Conservation (phyloP, 2,329 filamentous ascomycete species). For the Sporothrix schenckii region DNA sequence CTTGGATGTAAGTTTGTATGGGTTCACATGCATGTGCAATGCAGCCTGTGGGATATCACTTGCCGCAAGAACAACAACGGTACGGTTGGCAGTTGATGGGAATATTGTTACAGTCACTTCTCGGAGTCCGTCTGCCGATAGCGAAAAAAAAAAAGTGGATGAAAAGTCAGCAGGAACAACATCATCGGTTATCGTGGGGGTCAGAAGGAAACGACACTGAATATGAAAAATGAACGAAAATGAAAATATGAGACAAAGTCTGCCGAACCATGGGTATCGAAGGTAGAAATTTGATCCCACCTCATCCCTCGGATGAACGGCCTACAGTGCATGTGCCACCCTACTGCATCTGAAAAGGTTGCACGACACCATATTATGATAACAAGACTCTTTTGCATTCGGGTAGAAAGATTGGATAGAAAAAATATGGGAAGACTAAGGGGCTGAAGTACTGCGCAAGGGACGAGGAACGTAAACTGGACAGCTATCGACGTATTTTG, state of each 20-base stretch:
- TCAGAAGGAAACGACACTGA: background rate
- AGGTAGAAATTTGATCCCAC: background rate
- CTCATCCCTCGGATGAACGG: constrained; percentile 1
- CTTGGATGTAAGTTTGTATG: background rate
- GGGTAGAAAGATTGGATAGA: background rate
- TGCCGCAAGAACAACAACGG: background rate
- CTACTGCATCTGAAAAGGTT: background rate
- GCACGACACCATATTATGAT: background rate
- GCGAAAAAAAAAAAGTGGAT: background rate
- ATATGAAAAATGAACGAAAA: background rate
- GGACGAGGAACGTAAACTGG: too few species aligned
- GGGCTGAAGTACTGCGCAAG: background rate
- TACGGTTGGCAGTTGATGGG: background rate
- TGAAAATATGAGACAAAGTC: background rate
- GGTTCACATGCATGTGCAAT: background rate
- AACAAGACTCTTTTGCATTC: background rate
- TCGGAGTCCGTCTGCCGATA: background rate
- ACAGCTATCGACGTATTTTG: background rate
- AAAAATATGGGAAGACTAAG: too few species aligned
- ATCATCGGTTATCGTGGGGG: constrained; percentile 16
- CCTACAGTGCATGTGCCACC: constrained; percentile 8
- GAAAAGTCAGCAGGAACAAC: background rate
- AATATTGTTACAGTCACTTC: background rate
- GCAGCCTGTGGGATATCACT: background rate
- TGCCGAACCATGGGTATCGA: background rate